Conservation (phyloP, 2,329 filamentous ascomycete genomes). For the Talaromyces islandicus region DNA sequence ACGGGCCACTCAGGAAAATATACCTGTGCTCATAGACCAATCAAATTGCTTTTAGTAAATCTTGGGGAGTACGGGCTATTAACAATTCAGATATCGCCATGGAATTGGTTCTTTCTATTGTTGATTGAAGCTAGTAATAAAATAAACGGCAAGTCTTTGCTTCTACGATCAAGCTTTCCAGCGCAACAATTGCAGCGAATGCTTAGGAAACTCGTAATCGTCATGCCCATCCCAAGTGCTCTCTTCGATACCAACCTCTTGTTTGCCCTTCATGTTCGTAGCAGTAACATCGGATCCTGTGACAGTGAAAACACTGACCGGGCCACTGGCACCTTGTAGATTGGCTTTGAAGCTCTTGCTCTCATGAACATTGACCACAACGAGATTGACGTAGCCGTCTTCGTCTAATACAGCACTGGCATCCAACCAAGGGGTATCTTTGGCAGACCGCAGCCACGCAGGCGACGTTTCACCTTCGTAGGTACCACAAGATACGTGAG, state of each 20-base stretch:
- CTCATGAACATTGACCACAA: slow-evolving; percentile 67
- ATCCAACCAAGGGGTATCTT: slow-evolving; percentile 60
- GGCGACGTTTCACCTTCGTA: slow-evolving; percentile 55
- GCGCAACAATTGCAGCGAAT: slow-evolving; percentile 63
- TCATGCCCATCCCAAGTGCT: slow-evolving; percentile 59
- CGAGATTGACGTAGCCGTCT: slow-evolving; percentile 58
- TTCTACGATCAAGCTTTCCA: slow-evolving; percentile 36
- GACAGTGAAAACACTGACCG: slow-evolving; percentile 59
- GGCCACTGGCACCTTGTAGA: slow-evolving; percentile 49
- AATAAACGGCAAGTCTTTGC: not conserved
- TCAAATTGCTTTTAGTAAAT: not conserved
- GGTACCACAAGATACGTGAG: slow-evolving; percentile 57
- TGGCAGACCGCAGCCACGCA: slow-evolving; percentile 36
- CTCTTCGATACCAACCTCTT: slow-evolving; percentile 58
- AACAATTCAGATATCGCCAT: not conserved
- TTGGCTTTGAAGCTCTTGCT: slow-evolving; percentile 54
- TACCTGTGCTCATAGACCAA: not conserved
- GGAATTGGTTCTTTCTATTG: not conserved
- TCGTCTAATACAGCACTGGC: slow-evolving; percentile 39
- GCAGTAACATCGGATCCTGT: slow-evolving; percentile 52
- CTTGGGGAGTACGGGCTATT: not conserved
- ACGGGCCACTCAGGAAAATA: not conserved
- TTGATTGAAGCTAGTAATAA: not conserved
- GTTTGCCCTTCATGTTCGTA: slow-evolving; percentile 57
- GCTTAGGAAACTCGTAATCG: slow-evolving; percentile 60